Evolutionary conservation across 2,329 filamentous ascomycete species (phyloP).

Genomic region (Fusarium armeniacum): DNA sequence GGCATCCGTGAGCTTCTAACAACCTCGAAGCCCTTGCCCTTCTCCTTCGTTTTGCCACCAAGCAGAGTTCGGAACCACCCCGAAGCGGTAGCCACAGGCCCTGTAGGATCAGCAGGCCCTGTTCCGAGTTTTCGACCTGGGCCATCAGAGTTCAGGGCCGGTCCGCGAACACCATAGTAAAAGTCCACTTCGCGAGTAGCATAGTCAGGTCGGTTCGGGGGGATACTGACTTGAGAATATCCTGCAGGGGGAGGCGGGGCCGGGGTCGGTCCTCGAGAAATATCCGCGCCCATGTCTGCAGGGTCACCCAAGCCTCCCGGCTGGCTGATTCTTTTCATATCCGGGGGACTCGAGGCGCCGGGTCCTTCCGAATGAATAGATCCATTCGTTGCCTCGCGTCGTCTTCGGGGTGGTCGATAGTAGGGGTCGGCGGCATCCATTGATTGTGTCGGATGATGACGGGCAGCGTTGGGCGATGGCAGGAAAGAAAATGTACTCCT

Average conservation of each 20-base stretch:
- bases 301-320: conserved; percentile 54
- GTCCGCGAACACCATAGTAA: conserved; percentile 93
- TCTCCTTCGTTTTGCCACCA: conserved; percentile 90
- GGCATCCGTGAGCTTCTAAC: conserved; percentile 91
- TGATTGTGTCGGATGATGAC: conserved; percentile 61
- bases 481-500: conserved; percentile 80
- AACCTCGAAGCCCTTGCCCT: conserved; percentile 96
- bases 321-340: conserved; percentile 58
- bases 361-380: conserved; percentile 53
- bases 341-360: conserved; percentile 50
- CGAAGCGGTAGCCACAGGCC: conserved; percentile 87
- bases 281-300: conserved; percentile 58
- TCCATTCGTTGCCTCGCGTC: conserved; percentile 68
- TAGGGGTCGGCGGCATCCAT: conserved; percentile 80
- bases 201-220: conserved; percentile 81
- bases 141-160: conserved; percentile 84
- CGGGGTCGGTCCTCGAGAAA: conserved; percentile 61
- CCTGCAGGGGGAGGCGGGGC: conserved; percentile 54
- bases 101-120: conserved; percentile 93
- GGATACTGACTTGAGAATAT: conserved; percentile 56
- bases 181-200: conserved; percentile 96
- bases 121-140: conserved; percentile 90
- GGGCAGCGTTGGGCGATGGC: conserved; percentile 67
- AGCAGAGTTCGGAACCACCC: conserved; percentile 89
- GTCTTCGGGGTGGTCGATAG: conserved; percentile 85